Evolutionary conservation across 2,329 filamentous ascomycete genomes (phyloP), one percentile per base, ranked within the genome.

Genomic region (Fusarium proliferatum): DNA sequence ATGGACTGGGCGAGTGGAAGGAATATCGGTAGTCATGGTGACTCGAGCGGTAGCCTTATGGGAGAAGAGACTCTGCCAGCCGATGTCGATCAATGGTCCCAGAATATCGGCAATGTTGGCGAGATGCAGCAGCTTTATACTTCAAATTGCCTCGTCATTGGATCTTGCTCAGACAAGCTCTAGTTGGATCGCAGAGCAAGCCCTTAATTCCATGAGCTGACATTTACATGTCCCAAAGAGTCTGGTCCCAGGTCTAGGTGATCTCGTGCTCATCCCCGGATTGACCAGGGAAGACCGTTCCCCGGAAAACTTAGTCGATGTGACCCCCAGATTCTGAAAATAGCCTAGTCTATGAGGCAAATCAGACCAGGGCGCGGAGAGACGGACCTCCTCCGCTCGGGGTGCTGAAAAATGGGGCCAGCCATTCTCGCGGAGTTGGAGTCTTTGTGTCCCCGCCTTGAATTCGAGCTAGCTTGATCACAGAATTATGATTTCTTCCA

Each of bases 1-100:
- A 21, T 45, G 46, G 13, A 43, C 16, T 12, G 69, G 67, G 36
- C 51, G 67, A 43, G 43, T 34, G 1, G 33, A 34, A 17, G 64
- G 52, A 30, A 34, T 30, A 6, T 21, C 28, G 19, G 19, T 16
- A 46, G 45, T 45, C 56, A 64, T 61, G n/a, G 9, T n/a, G 45
- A 23, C 4, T 19, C n/a, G 3, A 26, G 8, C 28, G 15, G 13
- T 8, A 23, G 6, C 17, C 13, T 17, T 58, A 9, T 9, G 21
- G 9, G 28, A n/a, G 33, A 36, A 17, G 23, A 17, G 43, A 9
- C 23, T 19, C 23, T 19, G 5, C 26, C 17, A 28, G 23, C n/a
- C 7, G 23, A 34, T 45, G 10, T 21, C 26, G 39, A 57, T 19
- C 23, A n/a, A 19, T 16, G 12, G 33, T 30, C 19, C 23, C 33